These are phyloP conservation scores for Xerocomus minutiporus DNA, from an alignment of 1,284 basidiomycete genomes.

Conservation along the genomic window DNA sequence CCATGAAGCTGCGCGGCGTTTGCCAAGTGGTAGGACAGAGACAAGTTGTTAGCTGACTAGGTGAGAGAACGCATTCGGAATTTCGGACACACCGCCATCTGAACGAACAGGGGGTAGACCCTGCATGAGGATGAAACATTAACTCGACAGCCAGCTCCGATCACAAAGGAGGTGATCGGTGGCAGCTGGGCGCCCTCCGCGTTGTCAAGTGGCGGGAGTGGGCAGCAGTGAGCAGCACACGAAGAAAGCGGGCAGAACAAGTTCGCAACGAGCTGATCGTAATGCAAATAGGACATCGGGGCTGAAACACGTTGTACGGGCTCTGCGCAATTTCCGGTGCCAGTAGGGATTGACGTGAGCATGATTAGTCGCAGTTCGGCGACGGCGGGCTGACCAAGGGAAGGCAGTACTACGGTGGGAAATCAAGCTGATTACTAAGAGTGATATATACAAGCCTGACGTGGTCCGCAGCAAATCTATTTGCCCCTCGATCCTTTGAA, in stretches of 20 bases:
- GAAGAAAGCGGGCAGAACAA: slow-evolving; percentile 2
- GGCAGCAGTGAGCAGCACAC: slow-evolving; percentile 3
- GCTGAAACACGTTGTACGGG: not conserved
- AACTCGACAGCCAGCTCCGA: slow-evolving; percentile 18
- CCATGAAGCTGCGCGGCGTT: not conserved
- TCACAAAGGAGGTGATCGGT: slow-evolving; percentile 29
- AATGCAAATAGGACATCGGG: slow-evolving; percentile 5
- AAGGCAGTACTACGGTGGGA: slow-evolving; percentile 28
- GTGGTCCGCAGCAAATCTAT: slow-evolving; percentile 32
- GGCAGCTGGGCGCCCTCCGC: slow-evolving; percentile 23
- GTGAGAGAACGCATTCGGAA: not conserved
- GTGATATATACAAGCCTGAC: slow-evolving; percentile 34
- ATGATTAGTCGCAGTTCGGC: slow-evolving; percentile 12
- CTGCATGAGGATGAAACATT: slow-evolving; percentile 5
- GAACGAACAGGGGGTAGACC: not conserved
- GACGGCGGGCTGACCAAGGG: slow-evolving; percentile 20
- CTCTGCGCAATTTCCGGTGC: slow-evolving; percentile 15
- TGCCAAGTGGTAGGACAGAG: not conserved
- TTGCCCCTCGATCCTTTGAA: slow-evolving; percentile 2
- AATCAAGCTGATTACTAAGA: slow-evolving; percentile 32
- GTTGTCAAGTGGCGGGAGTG: slow-evolving; percentile 11
- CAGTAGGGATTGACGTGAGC: slow-evolving; percentile 20
- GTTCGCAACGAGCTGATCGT: not conserved
- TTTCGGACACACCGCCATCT: not conserved
- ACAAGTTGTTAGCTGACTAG: not conserved